Percentiles rank a stretch among this genome's conserved stretches.
Evolutionary conservation across 352 stramenopile species (phyloP).

Genomic region (Phytophthora crassamura): DNA sequence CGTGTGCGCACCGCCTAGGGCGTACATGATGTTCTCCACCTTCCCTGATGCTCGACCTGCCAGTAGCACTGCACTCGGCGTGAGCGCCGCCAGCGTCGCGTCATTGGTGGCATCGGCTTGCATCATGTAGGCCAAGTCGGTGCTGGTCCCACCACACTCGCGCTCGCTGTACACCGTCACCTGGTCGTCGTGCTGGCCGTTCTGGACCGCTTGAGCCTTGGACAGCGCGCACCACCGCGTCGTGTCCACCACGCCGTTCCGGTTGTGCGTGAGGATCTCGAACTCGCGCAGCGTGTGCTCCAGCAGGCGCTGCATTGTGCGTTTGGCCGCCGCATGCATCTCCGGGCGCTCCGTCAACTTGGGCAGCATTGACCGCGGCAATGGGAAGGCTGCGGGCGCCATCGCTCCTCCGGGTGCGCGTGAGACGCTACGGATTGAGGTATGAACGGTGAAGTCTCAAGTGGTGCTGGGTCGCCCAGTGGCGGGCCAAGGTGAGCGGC

Average conservation of each 20-base stretch:
- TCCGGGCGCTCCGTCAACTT: slow-evolving; percentile 23
- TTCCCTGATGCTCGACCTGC: slow-evolving; percentile 36
- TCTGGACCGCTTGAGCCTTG: slow-evolving; percentile 13
- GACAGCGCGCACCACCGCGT: slow-evolving; percentile 34
- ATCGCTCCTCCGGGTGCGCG: slow-evolving; percentile 11
- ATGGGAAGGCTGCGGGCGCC: slow-evolving; percentile 39
- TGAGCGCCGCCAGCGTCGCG: slow-evolving; percentile 22
- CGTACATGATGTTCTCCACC: slow-evolving; percentile 52
- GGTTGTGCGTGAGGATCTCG: slow-evolving; percentile 27
- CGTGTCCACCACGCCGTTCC: slow-evolving; percentile 31
- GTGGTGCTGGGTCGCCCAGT: neutral
- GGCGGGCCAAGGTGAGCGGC: slow-evolving; percentile 5
- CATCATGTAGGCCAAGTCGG: slow-evolving; percentile 10
- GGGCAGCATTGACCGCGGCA: slow-evolving; percentile 42
- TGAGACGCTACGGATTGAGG: neutral
- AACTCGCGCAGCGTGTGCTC: slow-evolving; percentile 31
- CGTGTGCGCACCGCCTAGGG: slow-evolving; percentile 33
- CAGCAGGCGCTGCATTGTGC: slow-evolving; percentile 43
- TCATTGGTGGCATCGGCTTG: slow-evolving; percentile 3
- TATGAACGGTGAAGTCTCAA: neutral
- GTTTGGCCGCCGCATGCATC: slow-evolving; percentile 27
- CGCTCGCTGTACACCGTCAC: slow-evolving; percentile 34
- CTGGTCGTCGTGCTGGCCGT: slow-evolving; percentile 16
- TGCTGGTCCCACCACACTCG: slow-evolving; percentile 19
- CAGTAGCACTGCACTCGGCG: slow-evolving; percentile 33